Percentiles rank a stretch among this genome's conserved stretches.
phyloP scores from a whole-genome alignment of 768 basidiomycete species.

The Coprinopsis strossmayeri region DNA sequence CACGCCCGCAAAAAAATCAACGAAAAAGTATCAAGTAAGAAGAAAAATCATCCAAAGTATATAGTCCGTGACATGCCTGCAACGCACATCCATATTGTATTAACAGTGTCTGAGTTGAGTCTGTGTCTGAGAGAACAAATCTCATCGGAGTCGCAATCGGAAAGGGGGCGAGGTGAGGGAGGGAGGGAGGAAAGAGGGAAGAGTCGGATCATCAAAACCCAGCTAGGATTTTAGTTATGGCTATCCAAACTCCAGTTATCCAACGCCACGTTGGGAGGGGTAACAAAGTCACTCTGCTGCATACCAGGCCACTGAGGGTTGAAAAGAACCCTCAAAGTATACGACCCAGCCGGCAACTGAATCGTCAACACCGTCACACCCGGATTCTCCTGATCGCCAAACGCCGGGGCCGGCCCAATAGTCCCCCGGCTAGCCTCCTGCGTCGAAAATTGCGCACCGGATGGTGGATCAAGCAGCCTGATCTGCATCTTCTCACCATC shows the following conservation, averaged over 20 bases:
- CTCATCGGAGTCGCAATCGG: too few species aligned
- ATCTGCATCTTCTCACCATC: conserved; percentile 63
- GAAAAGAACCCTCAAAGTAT: conserved; percentile 81
- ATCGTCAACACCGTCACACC: conserved; percentile 79
- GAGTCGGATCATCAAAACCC: background rate
- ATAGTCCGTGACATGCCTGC: background rate
- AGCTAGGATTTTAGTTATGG: conserved; percentile 36
- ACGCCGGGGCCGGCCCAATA: conserved; percentile 51
- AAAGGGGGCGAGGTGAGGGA: too few species aligned
- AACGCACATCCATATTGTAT: background rate
- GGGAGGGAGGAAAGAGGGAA: background rate
- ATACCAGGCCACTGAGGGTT: conserved; percentile 88
- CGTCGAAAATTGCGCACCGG: conserved; percentile 60
- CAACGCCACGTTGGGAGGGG: conserved; percentile 65
- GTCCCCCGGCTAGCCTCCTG: conserved; percentile 46
- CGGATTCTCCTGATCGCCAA: conserved; percentile 68
- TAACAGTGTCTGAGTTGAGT: too few species aligned
- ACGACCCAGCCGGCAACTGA: conserved; percentile 58
- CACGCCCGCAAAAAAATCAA: too few species aligned
- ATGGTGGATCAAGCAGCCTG: conserved; percentile 57
- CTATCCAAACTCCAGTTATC: conserved; percentile 74
- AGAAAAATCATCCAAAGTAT: background rate
- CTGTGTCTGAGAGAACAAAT: background rate
- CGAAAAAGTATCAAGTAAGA: background rate
- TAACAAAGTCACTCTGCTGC: conserved; percentile 50